Evolutionary conservation across 768 basidiomycete genomes (phyloP).

Genomic region (Steccherinum ochraceum): DNA sequence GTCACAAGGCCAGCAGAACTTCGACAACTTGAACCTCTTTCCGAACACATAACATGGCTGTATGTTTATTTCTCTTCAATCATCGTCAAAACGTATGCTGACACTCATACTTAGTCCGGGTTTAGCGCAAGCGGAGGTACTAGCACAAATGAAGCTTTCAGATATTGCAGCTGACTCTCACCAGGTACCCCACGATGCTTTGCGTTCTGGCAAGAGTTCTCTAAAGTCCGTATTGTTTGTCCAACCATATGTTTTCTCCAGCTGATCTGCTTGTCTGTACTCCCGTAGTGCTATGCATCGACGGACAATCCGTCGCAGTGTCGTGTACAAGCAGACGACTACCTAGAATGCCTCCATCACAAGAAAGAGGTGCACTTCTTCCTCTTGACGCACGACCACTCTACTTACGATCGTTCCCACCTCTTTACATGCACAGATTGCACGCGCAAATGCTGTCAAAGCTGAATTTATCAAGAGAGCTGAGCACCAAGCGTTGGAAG

Average conservation of each 20-base stretch:
- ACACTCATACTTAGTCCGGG: not conserved
- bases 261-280: not conserved
- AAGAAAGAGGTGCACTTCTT: slow-evolving; percentile 73
- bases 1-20: no score
- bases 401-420: not conserved
- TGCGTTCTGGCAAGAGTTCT: slow-evolving; percentile 88
- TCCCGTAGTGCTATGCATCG: slow-evolving; percentile 71
- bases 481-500: slow-evolving; percentile 58
- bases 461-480: slow-evolving; percentile 65
- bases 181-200: slow-evolving; percentile 84
- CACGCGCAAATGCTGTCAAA: slow-evolving; percentile 64
- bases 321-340: slow-evolving; percentile 69
- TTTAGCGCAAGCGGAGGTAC: not conserved
- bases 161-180: no score
- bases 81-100: not conserved
- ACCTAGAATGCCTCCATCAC: slow-evolving; percentile 87
- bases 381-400: not conserved
- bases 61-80: not conserved
- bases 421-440: slow-evolving; percentile 36
- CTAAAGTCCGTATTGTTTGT: slow-evolving; percentile 39
- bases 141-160: no score
- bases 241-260: no score
- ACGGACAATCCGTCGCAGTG: slow-evolving; percentile 75
- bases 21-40: no score
- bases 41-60: not conserved